Percentiles rank a stretch among this genome's conserved stretches.
Evolutionary conservation across 1,284 basidiomycete genomes (phyloP).

Genomic region (Rhodotorula sp.): DNA sequence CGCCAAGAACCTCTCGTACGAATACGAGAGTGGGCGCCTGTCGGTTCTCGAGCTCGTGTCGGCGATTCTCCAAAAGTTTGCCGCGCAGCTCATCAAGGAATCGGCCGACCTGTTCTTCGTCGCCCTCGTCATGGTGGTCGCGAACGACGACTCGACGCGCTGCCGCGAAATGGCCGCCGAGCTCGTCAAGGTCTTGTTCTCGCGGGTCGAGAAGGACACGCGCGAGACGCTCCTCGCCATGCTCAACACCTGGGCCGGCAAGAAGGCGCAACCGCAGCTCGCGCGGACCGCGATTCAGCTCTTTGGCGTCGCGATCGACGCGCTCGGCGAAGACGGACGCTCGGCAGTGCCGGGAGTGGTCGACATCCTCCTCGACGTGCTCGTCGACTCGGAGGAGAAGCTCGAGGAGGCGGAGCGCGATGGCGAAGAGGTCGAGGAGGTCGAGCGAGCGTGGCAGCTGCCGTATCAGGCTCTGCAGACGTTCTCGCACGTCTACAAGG

Average conservation of each 20-base stretch:
- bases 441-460: slow-evolving; percentile 69
- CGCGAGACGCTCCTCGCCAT: slow-evolving; percentile 66
- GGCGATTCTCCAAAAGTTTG: slow-evolving; percentile 83
- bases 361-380: slow-evolving; percentile 60
- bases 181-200: slow-evolving; percentile 74
- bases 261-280: slow-evolving; percentile 63
- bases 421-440: slow-evolving; percentile 55
- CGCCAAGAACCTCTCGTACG: slow-evolving; percentile 89
- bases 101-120: slow-evolving; percentile 90
- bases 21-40: slow-evolving; percentile 82
- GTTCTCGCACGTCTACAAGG: slow-evolving; percentile 63
- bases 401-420: slow-evolving; percentile 51
- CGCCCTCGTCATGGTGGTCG: slow-evolving; percentile 85
- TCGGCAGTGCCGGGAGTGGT: slow-evolving; percentile 59
- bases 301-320: slow-evolving; percentile 73
- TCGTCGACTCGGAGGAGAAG: slow-evolving; percentile 57
- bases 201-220: slow-evolving; percentile 64
- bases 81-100: slow-evolving; percentile 69
- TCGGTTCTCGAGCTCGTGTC: slow-evolving; percentile 89
- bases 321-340: slow-evolving; percentile 55
- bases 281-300: slow-evolving; percentile 74
- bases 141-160: slow-evolving; percentile 87
- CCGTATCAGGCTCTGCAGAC: slow-evolving; percentile 77
- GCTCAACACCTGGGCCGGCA: slow-evolving; percentile 76
- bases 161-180: slow-evolving; percentile 84